Conservation (phyloP, 768 basidiomycete genomes). For the Cubamyces lactineus region DNA sequence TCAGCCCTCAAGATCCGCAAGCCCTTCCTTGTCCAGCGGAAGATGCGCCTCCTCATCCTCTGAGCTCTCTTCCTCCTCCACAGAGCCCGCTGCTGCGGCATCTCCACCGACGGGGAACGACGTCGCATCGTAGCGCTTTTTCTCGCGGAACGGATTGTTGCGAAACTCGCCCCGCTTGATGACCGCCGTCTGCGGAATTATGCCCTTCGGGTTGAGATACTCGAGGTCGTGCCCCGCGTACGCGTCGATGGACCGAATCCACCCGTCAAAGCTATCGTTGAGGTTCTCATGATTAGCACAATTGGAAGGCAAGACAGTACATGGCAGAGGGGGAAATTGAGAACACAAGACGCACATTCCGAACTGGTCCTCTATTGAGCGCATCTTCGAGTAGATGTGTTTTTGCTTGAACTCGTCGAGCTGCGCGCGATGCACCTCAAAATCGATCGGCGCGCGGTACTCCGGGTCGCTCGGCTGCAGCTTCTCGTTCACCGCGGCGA, state of each 20-base stretch:
- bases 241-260: constrained; percentile 75
- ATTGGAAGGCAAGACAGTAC: too few relatives aligned
- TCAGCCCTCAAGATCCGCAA: constrained; percentile 51
- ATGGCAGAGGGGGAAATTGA: neutral
- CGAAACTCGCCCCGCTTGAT: constrained; percentile 62
- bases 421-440: constrained; percentile 61
- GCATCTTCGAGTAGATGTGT: constrained; percentile 87
- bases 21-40: constrained; percentile 38
- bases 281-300: neutral
- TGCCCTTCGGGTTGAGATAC: constrained; percentile 77
- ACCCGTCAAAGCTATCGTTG: constrained; percentile 76
- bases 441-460: constrained; percentile 73
- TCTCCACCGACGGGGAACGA: constrained; percentile 31
- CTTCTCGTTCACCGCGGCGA: constrained; percentile 53
- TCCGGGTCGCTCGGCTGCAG: constrained; percentile 57
- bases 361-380: constrained; percentile 76
- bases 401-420: constrained; percentile 85
- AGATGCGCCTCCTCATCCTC: constrained; percentile 45
- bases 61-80: constrained; percentile 42
- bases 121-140: constrained; percentile 68
- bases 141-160: constrained; percentile 67
- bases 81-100: constrained; percentile 22
- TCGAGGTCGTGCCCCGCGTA: constrained; percentile 79
- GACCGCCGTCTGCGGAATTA: constrained; percentile 72
- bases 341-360: constrained; percentile 64